Evolutionary conservation across 192 early-diverging fungal genomes (phyloP).

Genomic region (Rhizoclosmatium globosum): DNA sequence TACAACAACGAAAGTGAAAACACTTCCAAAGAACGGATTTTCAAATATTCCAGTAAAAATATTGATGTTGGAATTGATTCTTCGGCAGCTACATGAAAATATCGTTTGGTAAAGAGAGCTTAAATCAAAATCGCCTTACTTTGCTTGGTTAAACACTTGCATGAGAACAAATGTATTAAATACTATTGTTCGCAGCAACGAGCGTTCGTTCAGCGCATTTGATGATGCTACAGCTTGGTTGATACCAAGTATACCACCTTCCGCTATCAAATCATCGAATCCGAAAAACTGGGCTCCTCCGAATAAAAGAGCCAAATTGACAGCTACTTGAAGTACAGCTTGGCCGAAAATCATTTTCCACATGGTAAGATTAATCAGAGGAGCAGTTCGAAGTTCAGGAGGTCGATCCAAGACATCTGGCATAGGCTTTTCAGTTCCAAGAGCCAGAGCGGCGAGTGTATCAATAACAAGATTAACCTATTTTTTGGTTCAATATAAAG

Average conservation of each 20-base stretch:
- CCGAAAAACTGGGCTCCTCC: constrained; percentile 25
- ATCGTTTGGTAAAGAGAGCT: constrained; percentile 3
- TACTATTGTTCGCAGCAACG: constrained; percentile 72
- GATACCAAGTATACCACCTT: constrained; percentile 27
- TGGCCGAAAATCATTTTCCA: constrained; percentile 93
- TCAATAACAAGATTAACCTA: constrained; percentile 91
- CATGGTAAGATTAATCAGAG: constrained; percentile 88
- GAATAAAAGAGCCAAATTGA: constrained; percentile 61
- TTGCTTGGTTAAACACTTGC: constrained; percentile 91
- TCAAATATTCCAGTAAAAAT: constrained; percentile 45
- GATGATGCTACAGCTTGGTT: neutral
- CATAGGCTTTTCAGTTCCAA: constrained; percentile 90
- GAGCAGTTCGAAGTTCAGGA: constrained; percentile 76
- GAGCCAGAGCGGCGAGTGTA: constrained; percentile 87
- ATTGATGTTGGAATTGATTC: constrained; percentile 45
- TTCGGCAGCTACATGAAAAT: constrained; percentile 29
- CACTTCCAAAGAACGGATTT: constrained; percentile 47
- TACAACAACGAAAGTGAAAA: constrained; percentile 38
- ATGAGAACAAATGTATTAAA: constrained; percentile 94
- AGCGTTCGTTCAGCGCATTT: constrained; percentile 3
- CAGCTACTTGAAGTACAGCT: constrained; percentile 84
- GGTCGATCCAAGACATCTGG: constrained; percentile 80
- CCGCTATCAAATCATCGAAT: constrained; percentile 30
- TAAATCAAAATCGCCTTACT: constrained; percentile 60
- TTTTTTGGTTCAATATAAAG: constrained; percentile 70